Conservation (phyloP, 2,329 filamentous ascomycete species). For the Geoglossum cookeanum region DNA sequence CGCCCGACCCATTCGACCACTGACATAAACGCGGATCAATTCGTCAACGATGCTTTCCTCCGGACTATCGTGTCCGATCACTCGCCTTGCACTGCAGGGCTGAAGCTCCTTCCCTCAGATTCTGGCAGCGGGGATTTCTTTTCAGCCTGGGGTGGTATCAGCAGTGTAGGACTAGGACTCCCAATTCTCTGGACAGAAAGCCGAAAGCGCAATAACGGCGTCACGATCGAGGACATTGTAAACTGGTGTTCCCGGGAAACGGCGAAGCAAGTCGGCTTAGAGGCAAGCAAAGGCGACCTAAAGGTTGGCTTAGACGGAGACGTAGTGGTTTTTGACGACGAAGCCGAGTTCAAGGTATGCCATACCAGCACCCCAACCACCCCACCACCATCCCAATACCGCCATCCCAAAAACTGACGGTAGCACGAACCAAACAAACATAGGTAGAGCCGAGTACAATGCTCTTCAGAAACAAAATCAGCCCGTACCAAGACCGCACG, state of each 20-base stretch:
- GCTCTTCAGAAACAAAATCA: slow-evolving; percentile 88
- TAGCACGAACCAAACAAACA: slow-evolving; percentile 19
- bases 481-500: slow-evolving; percentile 66
- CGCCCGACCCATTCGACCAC: slow-evolving; percentile 13
- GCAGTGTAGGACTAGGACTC: slow-evolving; percentile 77
- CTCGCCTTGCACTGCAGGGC: slow-evolving; percentile 83
- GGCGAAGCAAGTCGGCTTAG: slow-evolving; percentile 68
- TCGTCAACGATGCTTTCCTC: slow-evolving; percentile 55
- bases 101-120: slow-evolving; percentile 61
- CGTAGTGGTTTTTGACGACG: slow-evolving; percentile 79
- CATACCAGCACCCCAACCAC: too few species aligned
- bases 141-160: slow-evolving; percentile 89
- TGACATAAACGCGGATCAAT: slow-evolving; percentile 8
- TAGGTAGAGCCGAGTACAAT: slow-evolving; percentile 42
- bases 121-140: slow-evolving; percentile 62
- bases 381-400: not conserved
- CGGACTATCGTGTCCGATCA: slow-evolving; percentile 88
- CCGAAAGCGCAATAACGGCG: slow-evolving; percentile 34
- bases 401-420: not conserved
- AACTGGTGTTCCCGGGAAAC: slow-evolving; percentile 74
- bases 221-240: slow-evolving; percentile 57
- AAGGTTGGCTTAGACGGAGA: slow-evolving; percentile 73
- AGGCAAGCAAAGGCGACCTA: slow-evolving; percentile 64
- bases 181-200: slow-evolving; percentile 76
- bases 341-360: slow-evolving; percentile 53